A percentile compares a stretch with the other conserved stretches of the same genome.
phyloP scores from a whole-genome alignment of 768 basidiomycete species.

The Tephrocybe sp. region DNA sequence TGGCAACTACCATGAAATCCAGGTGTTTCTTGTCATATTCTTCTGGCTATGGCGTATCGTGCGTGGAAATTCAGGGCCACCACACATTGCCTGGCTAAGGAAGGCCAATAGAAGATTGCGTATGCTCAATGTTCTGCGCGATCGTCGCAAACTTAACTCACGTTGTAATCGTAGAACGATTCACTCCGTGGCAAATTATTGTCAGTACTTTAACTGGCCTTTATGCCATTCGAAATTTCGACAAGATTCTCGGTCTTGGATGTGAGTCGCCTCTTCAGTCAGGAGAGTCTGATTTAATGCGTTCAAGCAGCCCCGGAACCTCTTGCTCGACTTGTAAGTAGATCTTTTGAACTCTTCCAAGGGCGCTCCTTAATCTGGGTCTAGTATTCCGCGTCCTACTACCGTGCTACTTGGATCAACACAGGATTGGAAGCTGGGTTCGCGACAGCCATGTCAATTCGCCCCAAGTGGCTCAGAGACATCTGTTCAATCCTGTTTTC shows the following conservation, averaged over 20 bases:
- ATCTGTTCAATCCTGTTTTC: constrained; percentile 84
- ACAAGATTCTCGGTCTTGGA: constrained; percentile 80
- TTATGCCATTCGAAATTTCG: constrained; percentile 83
- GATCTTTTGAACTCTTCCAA: neutral
- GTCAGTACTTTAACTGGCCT: constrained; percentile 81
- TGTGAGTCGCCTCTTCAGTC: constrained; percentile 46
- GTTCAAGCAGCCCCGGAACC: constrained; percentile 81
- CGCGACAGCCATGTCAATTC: constrained; percentile 91
- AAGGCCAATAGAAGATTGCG: constrained; percentile 58
- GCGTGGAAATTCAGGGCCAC: constrained; percentile 62
- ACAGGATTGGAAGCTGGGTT: constrained; percentile 98
- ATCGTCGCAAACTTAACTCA: neutral
- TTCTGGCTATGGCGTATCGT: constrained; percentile 90
- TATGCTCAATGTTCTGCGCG: constrained; percentile 31
- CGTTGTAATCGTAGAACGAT: constrained; percentile 52
- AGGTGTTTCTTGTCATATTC: constrained; percentile 87
- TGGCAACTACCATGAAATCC: constrained; percentile 30
- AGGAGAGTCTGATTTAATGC: neutral
- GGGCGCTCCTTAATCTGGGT: neutral
- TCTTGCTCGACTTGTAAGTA: constrained; percentile 77
- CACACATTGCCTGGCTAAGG: constrained; percentile 66
- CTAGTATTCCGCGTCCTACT: constrained; percentile 90
- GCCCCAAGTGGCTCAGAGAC: constrained; percentile 90
- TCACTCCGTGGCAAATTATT: constrained; percentile 96
- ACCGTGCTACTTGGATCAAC: constrained; percentile 93